Evolutionary conservation across 2,329 filamentous ascomycete genomes (phyloP), one percentile per base, ranked within the genome.

Genomic region (Clarireedia monteithiana): DNA sequence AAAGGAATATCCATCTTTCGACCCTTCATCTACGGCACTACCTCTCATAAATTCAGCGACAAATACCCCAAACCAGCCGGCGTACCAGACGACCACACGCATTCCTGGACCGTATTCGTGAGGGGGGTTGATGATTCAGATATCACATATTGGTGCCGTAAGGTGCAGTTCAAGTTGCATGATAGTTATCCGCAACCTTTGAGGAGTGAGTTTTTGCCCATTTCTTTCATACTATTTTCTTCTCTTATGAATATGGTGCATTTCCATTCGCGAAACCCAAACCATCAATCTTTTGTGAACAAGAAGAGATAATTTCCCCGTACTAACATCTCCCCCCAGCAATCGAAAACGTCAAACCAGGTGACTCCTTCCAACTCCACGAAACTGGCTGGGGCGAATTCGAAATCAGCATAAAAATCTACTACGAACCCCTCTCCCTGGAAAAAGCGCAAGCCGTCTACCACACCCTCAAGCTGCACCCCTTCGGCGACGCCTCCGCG

Each of bases 351-450:
- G 82, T 88, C 50, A 52, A 50, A 12, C 73, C 75, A 0, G 76
- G 77, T n/a, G 79, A 81, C 60, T 67, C 91, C 10, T 99, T 96
- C 67, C 78, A 89, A 67, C 87, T 97, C 59, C 82, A 83, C 60
- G 94, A 97, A 72, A 97, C 94, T 0, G 94, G 94, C 49, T 99
- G 95, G 89, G 94, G 94, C 67, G 94, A 96, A 74, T 99, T 99
- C 75, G 90, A 94, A 70, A 95, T 99, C 67, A 89, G 91, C 60
- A 87, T 99, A 69, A 91, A 96, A 69, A 80, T 99, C 46, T 95
- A 95, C 75, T 99, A 96, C 73, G 84, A 89, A 55, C 84, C 88
- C 55, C 88, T 95, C 69, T 88, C 85, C 39, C 85, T 83, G 65
- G 94, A 99, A 76, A 99, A 99, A 72, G 89, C 92, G 4, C 89